These are phyloP conservation scores for Claviceps pazoutovae DNA, from an alignment of 2,329 filamentous ascomycete genomes.

Conservation along the genomic window DNA sequence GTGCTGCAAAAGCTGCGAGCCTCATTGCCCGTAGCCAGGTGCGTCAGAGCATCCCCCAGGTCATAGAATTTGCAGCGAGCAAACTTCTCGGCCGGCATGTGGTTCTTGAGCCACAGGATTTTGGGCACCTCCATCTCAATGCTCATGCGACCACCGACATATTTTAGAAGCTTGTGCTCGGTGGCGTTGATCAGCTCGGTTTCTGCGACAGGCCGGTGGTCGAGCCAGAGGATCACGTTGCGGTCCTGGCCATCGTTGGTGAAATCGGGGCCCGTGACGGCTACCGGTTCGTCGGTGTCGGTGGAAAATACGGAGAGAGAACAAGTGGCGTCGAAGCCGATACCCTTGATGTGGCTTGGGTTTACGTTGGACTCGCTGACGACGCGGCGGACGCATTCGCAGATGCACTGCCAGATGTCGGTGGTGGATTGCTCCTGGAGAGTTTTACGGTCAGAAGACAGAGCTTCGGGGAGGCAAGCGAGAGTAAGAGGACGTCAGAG, in stretches of 20 bases:
- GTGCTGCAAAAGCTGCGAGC: conserved; percentile 89
- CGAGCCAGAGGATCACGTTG: conserved; percentile 94
- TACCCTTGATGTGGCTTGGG: conserved; percentile 62
- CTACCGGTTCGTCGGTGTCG: conserved; percentile 79
- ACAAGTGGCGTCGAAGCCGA: conserved; percentile 98
- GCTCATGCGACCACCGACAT: conserved; percentile 96
- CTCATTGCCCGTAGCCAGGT: conserved; percentile 85
- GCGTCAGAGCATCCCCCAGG: conserved; percentile 80
- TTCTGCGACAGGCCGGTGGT: conserved; percentile 83
- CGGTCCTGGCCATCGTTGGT: conserved; percentile 63
- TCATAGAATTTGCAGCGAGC: conserved; percentile 95
- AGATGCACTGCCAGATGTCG: conserved; percentile 94
- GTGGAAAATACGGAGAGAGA: conserved; percentile 82
- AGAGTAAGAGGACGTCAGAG: background rate
- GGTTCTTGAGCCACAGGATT: conserved; percentile 94
- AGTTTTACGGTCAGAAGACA: background rate
- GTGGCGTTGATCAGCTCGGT: conserved; percentile 89
- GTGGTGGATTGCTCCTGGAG: conserved; percentile 84
- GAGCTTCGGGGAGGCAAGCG: background rate
- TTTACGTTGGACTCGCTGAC: conserved; percentile 72
- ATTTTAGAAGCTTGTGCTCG: conserved; percentile 80
- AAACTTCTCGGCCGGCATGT: conserved; percentile 89
- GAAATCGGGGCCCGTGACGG: conserved; percentile 82
- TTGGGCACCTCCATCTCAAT: conserved; percentile 99
- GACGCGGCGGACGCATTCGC: conserved; percentile 70